phyloP scores from a whole-genome alignment of 83 land plant species.

The Larix sibirica region DNA sequence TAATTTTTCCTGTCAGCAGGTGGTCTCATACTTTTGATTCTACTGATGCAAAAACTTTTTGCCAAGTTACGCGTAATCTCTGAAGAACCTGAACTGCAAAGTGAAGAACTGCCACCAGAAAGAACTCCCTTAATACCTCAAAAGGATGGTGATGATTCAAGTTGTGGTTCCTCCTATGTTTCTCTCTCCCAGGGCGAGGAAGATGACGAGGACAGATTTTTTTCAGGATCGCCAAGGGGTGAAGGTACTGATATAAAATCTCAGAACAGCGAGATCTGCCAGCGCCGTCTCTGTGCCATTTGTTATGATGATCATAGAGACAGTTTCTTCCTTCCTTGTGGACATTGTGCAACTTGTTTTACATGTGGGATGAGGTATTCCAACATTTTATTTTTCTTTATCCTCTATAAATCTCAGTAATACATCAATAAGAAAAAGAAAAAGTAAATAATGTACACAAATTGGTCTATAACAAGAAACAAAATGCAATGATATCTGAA shows the following conservation, averaged over 20 bases:
- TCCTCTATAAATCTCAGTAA: neutral
- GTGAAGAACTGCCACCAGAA: constrained; percentile 15
- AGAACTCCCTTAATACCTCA: constrained; percentile 40
- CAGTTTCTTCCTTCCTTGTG: constrained; percentile 70
- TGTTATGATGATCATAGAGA: constrained; percentile 61
- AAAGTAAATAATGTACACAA: neutral
- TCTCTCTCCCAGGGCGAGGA: constrained; percentile 55
- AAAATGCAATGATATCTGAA: neutral
- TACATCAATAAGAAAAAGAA: neutral
- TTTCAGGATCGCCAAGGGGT: neutral
- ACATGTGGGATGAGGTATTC: constrained; percentile 56
- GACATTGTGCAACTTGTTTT: constrained; percentile 65
- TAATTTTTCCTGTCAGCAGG: constrained; percentile 30
- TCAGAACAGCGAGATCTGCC: constrained; percentile 24
- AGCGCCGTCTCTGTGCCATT: constrained; percentile 38
- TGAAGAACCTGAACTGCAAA: constrained; percentile 21
- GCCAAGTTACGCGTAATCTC: constrained; percentile 14
- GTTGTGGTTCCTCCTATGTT: constrained; percentile 67
- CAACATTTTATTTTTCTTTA: neutral
- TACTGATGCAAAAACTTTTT: constrained; percentile 26
- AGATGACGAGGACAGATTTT: constrained; percentile 26
- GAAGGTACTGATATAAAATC: constrained; percentile 18
- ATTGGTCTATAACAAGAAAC: neutral
- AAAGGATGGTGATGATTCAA: constrained; percentile 49
- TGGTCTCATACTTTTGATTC: constrained; percentile 29